Evolutionary conservation across 345 rosid genomes (phyloP), one percentile per base, ranked within the genome.

Genomic region (Rhodomyrtus tomentosa): DNA sequence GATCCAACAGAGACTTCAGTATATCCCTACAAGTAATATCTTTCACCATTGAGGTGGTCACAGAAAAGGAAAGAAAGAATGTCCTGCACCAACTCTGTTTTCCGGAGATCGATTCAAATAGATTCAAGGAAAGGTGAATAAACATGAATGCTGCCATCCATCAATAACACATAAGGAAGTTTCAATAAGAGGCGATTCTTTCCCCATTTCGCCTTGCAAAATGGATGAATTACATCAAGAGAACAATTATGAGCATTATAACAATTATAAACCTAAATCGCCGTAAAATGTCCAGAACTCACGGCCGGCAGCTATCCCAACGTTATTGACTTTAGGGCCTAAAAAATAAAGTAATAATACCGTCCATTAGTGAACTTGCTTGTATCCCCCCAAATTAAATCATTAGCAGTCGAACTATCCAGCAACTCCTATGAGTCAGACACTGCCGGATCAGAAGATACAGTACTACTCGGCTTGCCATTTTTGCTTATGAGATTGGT

Each of bases 401-500:
- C 55, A 53, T 53, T 20, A 20, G 55, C 24, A 21, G 55, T 53
- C 8, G 13, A 53, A 20, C 55, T 53, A 53, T 53, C 55, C 25
- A 21, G 24, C 8, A 9, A 9, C 3, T 53, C 24, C 55, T 20
- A 16, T 18, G 22, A 52, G 55, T 52, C 3, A 16, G 8, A 15
- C 21, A 16, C 8, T 5, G 21, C 55, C 22, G 22, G 55, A 52
- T 52, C 55, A 52, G 55, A 52, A 52, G 55, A 52, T 16, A 52
- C 55, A 5, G 55, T 18, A 52, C 73, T 59, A 1, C 51, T 73
- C 40, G 87, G 68, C 38, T 88, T 88, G 81, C 85, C 83, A 22
- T 86, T 84, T 68, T 84, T 82, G 21, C 56, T 42, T 25, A 84
- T 86, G 56, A 87, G 89, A 80, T 79, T 72, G 29, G 74, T 76